phyloP scores from a whole-genome alignment of 2,329 filamentous ascomycete species.

The Aspergillus novoparasiticus region DNA sequence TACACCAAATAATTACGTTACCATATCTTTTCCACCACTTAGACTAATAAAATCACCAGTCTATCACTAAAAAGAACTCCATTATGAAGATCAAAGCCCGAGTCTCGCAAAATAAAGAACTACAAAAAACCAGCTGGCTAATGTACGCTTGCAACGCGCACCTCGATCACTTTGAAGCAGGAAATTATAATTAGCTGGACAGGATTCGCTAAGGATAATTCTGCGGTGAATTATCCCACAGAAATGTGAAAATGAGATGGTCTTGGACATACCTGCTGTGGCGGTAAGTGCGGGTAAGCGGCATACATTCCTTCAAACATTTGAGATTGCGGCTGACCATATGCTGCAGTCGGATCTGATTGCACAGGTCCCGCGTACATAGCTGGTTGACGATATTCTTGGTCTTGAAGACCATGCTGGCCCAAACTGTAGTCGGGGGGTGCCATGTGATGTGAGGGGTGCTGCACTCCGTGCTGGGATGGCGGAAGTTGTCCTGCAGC shows the following conservation, averaged over 20 bases:
- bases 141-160: neutral
- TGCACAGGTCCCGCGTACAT: conserved; percentile 85
- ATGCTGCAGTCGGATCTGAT: conserved; percentile 68
- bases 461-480: conserved; percentile 52
- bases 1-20: neutral
- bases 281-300: conserved; percentile 72
- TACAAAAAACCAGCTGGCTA: neutral
- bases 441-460: conserved; percentile 58
- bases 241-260: neutral
- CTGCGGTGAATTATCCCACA: neutral
- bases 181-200: neutral
- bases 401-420: conserved; percentile 67
- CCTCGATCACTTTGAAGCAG: neutral
- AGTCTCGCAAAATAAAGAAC: neutral
- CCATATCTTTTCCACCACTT: neutral
- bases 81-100: neutral
- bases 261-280: conserved; percentile 70
- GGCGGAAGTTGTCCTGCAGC: conserved; percentile 43
- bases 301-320: conserved; percentile 91
- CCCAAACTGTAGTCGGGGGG: conserved; percentile 63
- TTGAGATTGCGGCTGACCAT: conserved; percentile 71
- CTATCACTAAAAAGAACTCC: neutral
- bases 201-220: neutral
- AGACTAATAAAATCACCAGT: neutral
- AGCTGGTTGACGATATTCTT: conserved; percentile 77